Conservation (phyloP, 163 green algal genomes). For the Coccomyxa subellipsoidea region DNA sequence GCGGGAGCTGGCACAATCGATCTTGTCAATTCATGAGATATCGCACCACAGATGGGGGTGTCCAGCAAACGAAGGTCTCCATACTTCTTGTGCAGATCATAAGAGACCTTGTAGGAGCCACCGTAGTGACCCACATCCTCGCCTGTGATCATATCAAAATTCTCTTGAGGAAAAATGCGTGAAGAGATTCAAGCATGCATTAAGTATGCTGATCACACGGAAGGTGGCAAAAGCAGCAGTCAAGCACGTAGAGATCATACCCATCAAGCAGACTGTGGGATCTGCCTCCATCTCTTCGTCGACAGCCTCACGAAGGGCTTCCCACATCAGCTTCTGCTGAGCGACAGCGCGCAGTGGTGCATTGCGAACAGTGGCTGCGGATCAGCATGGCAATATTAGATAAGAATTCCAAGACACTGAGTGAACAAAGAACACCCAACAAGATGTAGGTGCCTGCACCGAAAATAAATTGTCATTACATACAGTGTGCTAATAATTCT, state of each 20-base stretch:
- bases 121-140: conserved; percentile 97
- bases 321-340: conserved; percentile 86
- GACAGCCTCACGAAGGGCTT: conserved; percentile 80
- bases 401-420: too few species aligned
- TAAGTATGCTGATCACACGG: too few species aligned
- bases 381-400: too few species aligned
- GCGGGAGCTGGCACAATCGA: too few species aligned
- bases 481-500: too few species aligned
- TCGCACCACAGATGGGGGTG: conserved; percentile 89
- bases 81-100: conserved; percentile 96
- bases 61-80: conserved; percentile 90
- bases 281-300: conserved; percentile 96
- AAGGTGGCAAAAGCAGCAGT: too few species aligned
- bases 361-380: neutral
- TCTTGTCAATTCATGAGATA: neutral
- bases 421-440: too few species aligned
- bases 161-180: too few species aligned
- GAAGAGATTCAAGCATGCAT: too few species aligned
- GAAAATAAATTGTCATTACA: too few species aligned
- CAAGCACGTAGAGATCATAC: conserved; percentile 39
- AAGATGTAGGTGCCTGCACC: too few species aligned
- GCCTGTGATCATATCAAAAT: conserved; percentile 41
- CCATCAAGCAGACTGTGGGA: conserved; percentile 86
- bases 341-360: neutral
- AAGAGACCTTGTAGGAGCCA: conserved; percentile 91